Conservation (phyloP, 1,284 basidiomycete genomes). For the Boletellus deceptivus region DNA sequence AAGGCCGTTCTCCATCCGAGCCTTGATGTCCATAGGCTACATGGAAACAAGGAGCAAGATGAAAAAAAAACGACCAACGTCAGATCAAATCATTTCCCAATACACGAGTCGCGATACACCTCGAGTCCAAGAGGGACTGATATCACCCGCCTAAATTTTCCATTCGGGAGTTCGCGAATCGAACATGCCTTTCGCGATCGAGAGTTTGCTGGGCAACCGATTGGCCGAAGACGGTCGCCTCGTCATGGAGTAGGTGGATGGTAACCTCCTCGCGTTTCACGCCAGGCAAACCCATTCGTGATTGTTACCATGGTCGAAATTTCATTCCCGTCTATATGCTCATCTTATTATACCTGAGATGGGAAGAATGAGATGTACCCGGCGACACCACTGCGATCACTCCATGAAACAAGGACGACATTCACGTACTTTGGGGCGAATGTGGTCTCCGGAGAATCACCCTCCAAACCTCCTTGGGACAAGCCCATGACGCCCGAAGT, state of each 20-base stretch:
- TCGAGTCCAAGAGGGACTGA: background rate
- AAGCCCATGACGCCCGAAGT: too few relatives aligned
- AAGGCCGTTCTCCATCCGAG: background rate
- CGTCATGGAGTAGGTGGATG: background rate
- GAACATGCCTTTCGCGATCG: too few relatives aligned
- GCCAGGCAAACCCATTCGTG: background rate
- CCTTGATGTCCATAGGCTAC: background rate
- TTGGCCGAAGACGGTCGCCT: background rate
- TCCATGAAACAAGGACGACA: too few relatives aligned
- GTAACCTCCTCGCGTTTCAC: background rate
- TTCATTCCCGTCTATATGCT: too few relatives aligned
- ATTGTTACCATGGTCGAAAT: background rate
- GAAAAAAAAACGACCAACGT: background rate
- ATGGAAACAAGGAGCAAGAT: too few relatives aligned
- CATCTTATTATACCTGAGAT: too few relatives aligned
- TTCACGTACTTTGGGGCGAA: too few relatives aligned
- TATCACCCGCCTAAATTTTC: background rate
- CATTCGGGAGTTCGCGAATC: background rate
- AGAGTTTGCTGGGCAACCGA: background rate
- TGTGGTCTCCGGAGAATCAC: too few relatives aligned
- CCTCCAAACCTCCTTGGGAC: too few relatives aligned
- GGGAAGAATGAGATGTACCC: too few relatives aligned
- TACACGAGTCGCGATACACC: background rate
- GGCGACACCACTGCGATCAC: too few relatives aligned
- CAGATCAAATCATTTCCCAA: background rate